Conservation (phyloP, 345 rosid genomes). For the Crucihimalaya himalaica region DNA sequence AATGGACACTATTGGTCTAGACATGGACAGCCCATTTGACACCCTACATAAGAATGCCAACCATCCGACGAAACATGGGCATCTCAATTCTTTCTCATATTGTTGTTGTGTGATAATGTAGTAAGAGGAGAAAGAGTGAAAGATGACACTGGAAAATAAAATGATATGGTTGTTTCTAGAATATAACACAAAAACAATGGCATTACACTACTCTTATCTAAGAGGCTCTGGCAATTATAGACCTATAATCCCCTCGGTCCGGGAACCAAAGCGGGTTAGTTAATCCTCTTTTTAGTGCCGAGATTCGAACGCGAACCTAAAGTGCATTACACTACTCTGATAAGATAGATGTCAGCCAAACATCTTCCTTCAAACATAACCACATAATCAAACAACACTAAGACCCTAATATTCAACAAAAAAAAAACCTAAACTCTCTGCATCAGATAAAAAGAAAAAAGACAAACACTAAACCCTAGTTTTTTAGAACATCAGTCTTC, state of each 20-base stretch:
- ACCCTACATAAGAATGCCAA: no score
- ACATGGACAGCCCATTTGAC: no score
- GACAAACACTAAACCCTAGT: conserved; percentile 34
- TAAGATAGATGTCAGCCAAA: conserved; percentile 31
- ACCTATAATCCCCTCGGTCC: not conserved
- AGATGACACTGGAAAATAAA: not conserved
- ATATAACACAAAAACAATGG: not conserved
- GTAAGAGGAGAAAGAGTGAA: not conserved
- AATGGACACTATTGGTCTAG: no score
- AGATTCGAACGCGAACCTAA: conserved; percentile 1
- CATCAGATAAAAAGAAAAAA: not conserved
- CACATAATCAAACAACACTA: conserved; percentile 30
- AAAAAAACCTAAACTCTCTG: conserved; percentile 26
- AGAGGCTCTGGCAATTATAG: not conserved
- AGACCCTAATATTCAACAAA: conserved; percentile 22
- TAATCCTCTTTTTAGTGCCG: not conserved
- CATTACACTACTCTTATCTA: not conserved
- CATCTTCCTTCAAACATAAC: conserved; percentile 10
- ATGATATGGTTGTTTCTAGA: not conserved
- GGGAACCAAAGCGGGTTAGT: not conserved
- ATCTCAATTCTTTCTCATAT: no score
- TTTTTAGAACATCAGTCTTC: conserved; percentile 26
- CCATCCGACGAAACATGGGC: no score
- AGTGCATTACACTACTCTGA: conserved; percentile 30
- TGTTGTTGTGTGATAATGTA: not conserved